Base-by-base conservation (phyloP, 2,329 filamentous ascomycete species). In the Beauveria sp. region DNA sequence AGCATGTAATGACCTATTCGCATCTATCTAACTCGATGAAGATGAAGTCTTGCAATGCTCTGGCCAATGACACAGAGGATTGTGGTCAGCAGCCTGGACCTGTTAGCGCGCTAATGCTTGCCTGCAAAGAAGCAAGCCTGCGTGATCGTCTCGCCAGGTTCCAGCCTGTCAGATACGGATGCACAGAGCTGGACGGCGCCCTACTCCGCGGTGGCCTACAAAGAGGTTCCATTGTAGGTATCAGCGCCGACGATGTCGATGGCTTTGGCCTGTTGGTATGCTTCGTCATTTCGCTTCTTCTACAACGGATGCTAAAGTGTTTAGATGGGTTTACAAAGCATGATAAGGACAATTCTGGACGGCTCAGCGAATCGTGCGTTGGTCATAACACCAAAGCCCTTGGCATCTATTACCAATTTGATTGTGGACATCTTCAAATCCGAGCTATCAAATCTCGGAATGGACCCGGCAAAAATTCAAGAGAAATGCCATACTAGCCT, bases 231-330 rank as follows among this genome's bases (percentile, higher is more conserved):
- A 76, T 85, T 0, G 77, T 83, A 1, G 83, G 83, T 1, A 59
- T 85, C 59, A 85, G 82, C 60, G 72, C 79, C 0, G 81, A 79
- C 0, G 81, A 79, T 22, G 78, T 77, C 46, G 74, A 72, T n/a
- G 63, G 73, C n/a, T 68, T 82, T 62, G 80, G 78, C 1, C 62
- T 82, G 28, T 63, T 75, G 69, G 80, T 83, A 61, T 69, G 77
- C 71, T 55, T 63, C 40, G 43, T 51, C 22, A 20, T 55, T 2
- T 30, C 8, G 16, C 53, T 10, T 48, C 8, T 50, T 20, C 12
- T 20, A 9, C 2, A 18, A 10, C n/a, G 14, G 28, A 26, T 40
- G 26, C 50, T 60, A n/a, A 60, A 7, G 10, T 16, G 12, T 30
- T 34, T 55, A 79, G 77, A 65, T 84, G n/a, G 77, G 77, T 0